phyloP scores from a whole-genome alignment of 495 filamentous ascomycete genomes.

The Penicillium dipodomyicola region DNA sequence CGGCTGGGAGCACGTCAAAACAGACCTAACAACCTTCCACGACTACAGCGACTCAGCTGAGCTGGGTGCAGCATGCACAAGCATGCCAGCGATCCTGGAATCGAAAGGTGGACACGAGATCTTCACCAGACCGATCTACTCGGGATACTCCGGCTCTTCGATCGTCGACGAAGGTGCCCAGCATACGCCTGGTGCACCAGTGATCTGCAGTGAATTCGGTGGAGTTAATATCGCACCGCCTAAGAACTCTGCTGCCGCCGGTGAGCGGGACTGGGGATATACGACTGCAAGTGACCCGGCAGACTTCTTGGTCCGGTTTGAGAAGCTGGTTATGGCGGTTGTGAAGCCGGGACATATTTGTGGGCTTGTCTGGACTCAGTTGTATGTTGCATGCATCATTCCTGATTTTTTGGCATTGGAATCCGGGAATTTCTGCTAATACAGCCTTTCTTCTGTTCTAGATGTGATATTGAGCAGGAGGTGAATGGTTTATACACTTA shows the following conservation, averaged over 20 bases:
- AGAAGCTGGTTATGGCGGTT: conserved; percentile 37
- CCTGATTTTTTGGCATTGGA: neutral
- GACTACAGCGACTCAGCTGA: conserved; percentile 54
- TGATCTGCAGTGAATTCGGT: conserved; percentile 59
- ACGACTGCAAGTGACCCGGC: conserved; percentile 37
- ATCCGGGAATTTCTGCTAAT: conserved; percentile 4
- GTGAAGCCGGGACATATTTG: conserved; percentile 37
- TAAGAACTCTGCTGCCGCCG: conserved; percentile 24
- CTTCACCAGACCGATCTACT: conserved; percentile 45
- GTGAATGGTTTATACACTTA: conserved; percentile 41
- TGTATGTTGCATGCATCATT: conserved; percentile 27
- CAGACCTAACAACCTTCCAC: conserved; percentile 60
- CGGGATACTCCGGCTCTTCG: conserved; percentile 18
- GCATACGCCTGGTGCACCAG: conserved; percentile 49
- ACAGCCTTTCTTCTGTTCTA: neutral
- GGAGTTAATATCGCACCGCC: conserved; percentile 57
- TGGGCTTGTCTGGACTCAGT: conserved; percentile 41
- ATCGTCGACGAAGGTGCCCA: conserved; percentile 42
- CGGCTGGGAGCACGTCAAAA: conserved; percentile 60
- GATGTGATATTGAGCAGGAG: conserved; percentile 42
- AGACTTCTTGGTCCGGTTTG: conserved; percentile 32
- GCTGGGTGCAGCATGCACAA: conserved; percentile 47
- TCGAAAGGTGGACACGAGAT: conserved; percentile 44
- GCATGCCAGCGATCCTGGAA: conserved; percentile 45
- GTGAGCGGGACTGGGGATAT: conserved; percentile 40